Evolutionary conservation across 257 asterid species (phyloP), one percentile per base, ranked within the genome.

Genomic region (Nicotiana obtusifolia): DNA sequence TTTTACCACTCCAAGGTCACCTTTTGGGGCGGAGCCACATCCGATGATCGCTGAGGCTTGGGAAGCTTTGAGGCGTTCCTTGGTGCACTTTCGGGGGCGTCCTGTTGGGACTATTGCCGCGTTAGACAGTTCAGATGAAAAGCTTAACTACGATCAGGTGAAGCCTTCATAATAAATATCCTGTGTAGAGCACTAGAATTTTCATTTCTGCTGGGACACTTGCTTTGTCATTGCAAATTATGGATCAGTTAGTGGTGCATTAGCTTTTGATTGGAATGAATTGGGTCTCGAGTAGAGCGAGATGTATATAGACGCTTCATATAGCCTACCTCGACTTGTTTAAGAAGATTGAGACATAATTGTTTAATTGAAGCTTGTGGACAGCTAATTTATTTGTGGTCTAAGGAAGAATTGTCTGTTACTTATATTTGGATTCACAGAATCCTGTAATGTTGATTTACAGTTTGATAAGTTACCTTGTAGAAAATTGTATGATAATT

Each of bases 1-100:
- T 5, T 83, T 84, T 28, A 88, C 86, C 76, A 89, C 97, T 73
- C 97, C 97, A n/a, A 81, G 85, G 68, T 91, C 97, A 57, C 87
- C 66, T n/a, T 81, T 64, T 78, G 90, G 53, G n/a, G 24, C 65
- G 15, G 82, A 80, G 19, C 75, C 75, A 16, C 82, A 80, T 24
- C 76, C 82, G 9, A 61, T 80, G 76, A 28, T 64, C 3, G 61
- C 76, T 10, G 82, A 80, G 56, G 82, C 82, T 37, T 80, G 76
- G 82, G 82, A 80, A 60, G 76, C 82, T 20, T 15, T 80, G 41
- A 41, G 82, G 26, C 75, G 64, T 11, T 17, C 82, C 22, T 61
- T 80, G 13, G 82, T 80, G 31, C 17, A 61, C 41, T 80, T 80
- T 24, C 57, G 82, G 0, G 82, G 82, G 6, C 82, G 49, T 15